phyloP scores from a whole-genome alignment of 768 basidiomycete species.

The Mycena vitilis region DNA sequence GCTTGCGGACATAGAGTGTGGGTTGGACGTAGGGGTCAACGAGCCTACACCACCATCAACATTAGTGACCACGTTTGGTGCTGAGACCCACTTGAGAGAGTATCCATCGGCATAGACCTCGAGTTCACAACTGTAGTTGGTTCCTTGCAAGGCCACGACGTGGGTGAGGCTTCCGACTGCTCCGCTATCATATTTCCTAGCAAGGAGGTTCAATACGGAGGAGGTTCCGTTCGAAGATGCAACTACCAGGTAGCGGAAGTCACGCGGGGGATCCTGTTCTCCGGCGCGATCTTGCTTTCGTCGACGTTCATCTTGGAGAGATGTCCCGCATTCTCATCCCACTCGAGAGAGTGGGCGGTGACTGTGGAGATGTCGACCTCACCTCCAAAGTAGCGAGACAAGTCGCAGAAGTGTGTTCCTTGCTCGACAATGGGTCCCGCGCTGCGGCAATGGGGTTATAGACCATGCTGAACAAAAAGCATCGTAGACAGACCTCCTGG shows the following conservation, averaged over 20 bases:
- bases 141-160: conserved; percentile 90
- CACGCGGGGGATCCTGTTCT: conserved; percentile 93
- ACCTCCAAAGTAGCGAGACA: conserved; percentile 97
- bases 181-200: conserved; percentile 94
- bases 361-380: conserved; percentile 89
- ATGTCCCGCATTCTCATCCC: conserved; percentile 89
- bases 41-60: conserved; percentile 57
- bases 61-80: conserved; percentile 25
- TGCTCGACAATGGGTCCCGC: conserved; percentile 89
- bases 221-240: conserved; percentile 18
- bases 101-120: conserved; percentile 97
- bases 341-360: conserved; percentile 89
- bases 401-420: conserved; percentile 97
- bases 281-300: conserved; percentile 84
- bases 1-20: conserved; percentile 85
- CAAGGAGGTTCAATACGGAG: conserved; percentile 13
- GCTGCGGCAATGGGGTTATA: conserved; percentile 49
- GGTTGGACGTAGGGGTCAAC: conserved; percentile 96
- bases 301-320: conserved; percentile 86
- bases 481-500: conserved; percentile 66
- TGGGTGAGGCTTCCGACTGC: conserved; percentile 95
- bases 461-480: conserved; percentile 3
- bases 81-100: conserved; percentile 72
- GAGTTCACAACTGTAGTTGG: conserved; percentile 93
- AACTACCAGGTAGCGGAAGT: conserved; percentile 89